These are phyloP conservation scores for Eimeria maxima DNA, from an alignment of 169 alveolate genomes.

Conservation along the genomic window DNA sequence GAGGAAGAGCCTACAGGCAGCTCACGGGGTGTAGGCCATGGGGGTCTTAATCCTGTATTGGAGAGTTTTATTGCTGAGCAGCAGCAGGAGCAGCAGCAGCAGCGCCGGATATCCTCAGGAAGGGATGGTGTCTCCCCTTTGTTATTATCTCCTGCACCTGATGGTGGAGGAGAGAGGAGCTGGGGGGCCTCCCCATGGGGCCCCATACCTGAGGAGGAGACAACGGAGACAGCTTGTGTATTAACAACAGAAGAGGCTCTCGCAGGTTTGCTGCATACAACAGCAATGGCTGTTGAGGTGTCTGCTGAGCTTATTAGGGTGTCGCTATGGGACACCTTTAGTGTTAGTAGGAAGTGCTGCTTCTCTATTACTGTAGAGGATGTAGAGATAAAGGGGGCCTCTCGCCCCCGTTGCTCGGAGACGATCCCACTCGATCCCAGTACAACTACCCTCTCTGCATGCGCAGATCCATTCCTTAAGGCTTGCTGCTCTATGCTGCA, in stretches of 20 bases:
- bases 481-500: conserved; percentile 68
- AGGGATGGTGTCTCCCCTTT: not conserved
- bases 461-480: conserved; percentile 9
- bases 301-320: conserved; percentile 55
- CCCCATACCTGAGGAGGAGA: not conserved
- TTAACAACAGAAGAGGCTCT: not conserved
- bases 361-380: conserved; percentile 68
- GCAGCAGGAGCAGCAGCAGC: too few relatives aligned
- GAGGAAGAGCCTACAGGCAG: not conserved
- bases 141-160: not conserved
- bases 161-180: not conserved
- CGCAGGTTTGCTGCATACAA: conserved; percentile 52
- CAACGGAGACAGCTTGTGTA: not conserved
- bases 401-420: conserved; percentile 50
- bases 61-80: conserved; percentile 28
- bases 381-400: conserved; percentile 27
- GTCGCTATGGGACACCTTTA: conserved; percentile 66
- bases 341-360: conserved; percentile 65
- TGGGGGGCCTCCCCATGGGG: not conserved
- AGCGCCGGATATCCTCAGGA: not conserved
- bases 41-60: conserved; percentile 21
- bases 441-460: not conserved
- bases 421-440: conserved; percentile 18
- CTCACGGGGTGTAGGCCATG: too few relatives aligned
- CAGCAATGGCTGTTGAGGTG: conserved; percentile 24